Evolutionary conservation across 202 grass and related monocot genomes (phyloP), one percentile per base, ranked within the genome.

Genomic region (Zizania palustris): DNA sequence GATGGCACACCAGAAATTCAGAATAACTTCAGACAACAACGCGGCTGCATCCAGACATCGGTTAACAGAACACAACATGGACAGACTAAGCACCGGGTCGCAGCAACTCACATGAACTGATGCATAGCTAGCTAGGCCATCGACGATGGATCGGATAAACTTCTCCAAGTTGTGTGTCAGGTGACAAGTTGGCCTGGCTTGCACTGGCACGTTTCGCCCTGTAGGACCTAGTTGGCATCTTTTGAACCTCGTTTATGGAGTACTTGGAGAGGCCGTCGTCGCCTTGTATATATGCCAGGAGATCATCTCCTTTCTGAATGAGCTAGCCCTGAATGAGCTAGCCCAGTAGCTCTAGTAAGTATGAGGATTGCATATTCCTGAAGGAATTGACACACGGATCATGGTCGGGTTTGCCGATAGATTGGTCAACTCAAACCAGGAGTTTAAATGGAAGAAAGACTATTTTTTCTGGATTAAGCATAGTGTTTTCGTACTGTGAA

Each of bases 371-470:
- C 45, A 56, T 34, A 37, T 35, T 22, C 15, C 71, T n/a, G 11
- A 65, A 82, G 48, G 18, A 53, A 65, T 58, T 48, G 48, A 18
- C 63, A 75, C 51, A 75, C 50, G 65, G 60, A 36, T 65, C 58
- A 38, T 12, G 49, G 34, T 58, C 60, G 43, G 19, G 19, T 59
- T 63, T 0, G 28, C 55, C 73, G 14, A 35, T 63, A 43, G 54
- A 13, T 60, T 60, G 54, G 54, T 76, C 80, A 75, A 76, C 40
- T 69, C 55, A 75, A 82, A 82, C 73, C n/a, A n/a, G n/a, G n/a
- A n/a, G n/a, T n/a, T n/a, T n/a, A n/a, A n/a, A n/a, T n/a, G n/a
- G n/a, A n/a, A n/a, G n/a, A n/a, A n/a, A n/a, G n/a, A n/a, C n/a
- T n/a, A n/a, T n/a, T n/a, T n/a, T n/a, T n/a, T n/a, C n/a, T n/a